Conservation (phyloP, 2,329 filamentous ascomycete genomes). For the Penicillium capsulatum region DNA sequence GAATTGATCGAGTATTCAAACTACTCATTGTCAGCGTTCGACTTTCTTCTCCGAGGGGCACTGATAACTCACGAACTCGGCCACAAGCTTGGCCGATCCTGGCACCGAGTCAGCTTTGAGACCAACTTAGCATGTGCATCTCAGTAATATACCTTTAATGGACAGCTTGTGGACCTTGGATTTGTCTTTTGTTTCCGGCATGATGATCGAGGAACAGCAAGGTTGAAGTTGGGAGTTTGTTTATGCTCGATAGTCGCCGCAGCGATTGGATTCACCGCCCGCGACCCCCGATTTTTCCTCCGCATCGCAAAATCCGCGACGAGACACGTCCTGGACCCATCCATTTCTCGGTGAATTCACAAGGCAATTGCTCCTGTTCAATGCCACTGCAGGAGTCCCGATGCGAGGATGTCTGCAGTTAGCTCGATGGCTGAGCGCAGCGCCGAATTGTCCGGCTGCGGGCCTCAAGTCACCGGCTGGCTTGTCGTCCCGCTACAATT, state of each 20-base stretch:
- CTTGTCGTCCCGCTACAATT: conserved; percentile 16
- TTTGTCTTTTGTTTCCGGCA: conserved; percentile 57
- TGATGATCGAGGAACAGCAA: conserved; percentile 16
- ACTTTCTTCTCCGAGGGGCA: conserved; percentile 1
- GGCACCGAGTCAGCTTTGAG: conserved; percentile 27
- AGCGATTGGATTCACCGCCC: conserved; percentile 34
- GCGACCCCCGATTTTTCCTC: conserved; percentile 32
- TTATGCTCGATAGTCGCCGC: conserved; percentile 38
- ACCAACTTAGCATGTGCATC: background rate
- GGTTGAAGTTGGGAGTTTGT: conserved; percentile 25
- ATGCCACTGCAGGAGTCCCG: conserved; percentile 36
- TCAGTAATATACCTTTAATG: conserved; percentile 38
- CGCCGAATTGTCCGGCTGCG: conserved; percentile 31
- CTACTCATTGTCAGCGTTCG: conserved; percentile 41
- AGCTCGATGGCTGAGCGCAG: conserved; percentile 45
- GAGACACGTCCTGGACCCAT: conserved; percentile 4
- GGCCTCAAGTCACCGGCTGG: conserved; percentile 28
- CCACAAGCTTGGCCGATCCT: conserved; percentile 78
- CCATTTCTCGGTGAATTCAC: conserved; percentile 7
- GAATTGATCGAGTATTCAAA: conserved; percentile 99
- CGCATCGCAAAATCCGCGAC: conserved; percentile 21
- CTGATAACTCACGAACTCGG: conserved; percentile 74
- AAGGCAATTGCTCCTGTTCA: conserved; percentile 13
- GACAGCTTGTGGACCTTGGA: conserved; percentile 94
- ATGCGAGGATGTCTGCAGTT: conserved; percentile 48